These are phyloP conservation scores for Podaxis sp. DNA, from an alignment of 768 basidiomycete genomes.

Conservation along the genomic window DNA sequence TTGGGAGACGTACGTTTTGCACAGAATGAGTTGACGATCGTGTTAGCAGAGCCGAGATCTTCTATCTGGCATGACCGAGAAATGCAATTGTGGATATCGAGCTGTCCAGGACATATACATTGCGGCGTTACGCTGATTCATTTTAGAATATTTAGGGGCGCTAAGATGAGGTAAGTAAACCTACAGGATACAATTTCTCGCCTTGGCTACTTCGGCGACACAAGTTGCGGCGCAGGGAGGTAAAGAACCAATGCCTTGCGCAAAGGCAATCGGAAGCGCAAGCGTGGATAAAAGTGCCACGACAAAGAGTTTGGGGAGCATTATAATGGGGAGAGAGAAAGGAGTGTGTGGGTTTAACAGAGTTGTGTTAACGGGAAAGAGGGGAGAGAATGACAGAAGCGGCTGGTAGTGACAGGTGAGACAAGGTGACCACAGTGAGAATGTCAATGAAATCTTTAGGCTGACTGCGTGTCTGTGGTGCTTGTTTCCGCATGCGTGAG, in stretches of 20 bases:
- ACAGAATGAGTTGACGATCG: background rate
- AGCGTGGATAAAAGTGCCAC: background rate
- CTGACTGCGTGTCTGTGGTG: background rate
- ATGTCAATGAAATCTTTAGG: background rate
- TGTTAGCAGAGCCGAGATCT: background rate
- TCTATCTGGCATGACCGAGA: background rate
- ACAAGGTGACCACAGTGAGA: background rate
- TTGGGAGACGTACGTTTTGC: background rate
- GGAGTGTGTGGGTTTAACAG: background rate
- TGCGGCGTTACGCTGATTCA: background rate
- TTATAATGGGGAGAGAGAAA: background rate
- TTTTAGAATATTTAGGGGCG: background rate
- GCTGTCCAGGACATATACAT: background rate
- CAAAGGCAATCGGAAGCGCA: background rate
- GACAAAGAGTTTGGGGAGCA: background rate
- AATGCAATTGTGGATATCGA: background rate
- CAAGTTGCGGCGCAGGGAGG: background rate
- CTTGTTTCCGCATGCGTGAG: background rate
- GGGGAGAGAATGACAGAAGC: background rate
- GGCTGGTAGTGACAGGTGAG: background rate
- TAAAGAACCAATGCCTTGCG: background rate
- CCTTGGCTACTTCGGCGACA: background rate
- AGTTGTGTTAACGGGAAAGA: background rate
- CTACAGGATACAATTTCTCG: background rate
- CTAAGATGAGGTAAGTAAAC: background rate